These are phyloP conservation scores for Botrytis deweyae DNA, from an alignment of 2,329 filamentous ascomycete genomes.

Conservation along the genomic window DNA sequence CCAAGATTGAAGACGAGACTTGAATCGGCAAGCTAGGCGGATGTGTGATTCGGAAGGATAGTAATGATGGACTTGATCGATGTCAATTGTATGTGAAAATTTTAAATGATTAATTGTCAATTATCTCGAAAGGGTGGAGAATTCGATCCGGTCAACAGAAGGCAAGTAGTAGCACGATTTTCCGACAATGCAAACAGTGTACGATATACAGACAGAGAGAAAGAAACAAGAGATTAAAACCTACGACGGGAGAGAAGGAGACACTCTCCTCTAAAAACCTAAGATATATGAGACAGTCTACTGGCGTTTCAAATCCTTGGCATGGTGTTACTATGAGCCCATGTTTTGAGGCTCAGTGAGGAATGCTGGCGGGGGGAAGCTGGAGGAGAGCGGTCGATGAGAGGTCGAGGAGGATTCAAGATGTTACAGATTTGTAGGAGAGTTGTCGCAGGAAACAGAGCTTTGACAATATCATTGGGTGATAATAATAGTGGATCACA, in stretches of 20 bases:
- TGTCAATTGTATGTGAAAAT: not conserved
- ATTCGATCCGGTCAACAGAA: conserved; percentile 12
- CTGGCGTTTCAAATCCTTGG: conserved; percentile 12
- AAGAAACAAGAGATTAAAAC: not conserved
- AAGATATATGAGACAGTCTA: conserved; percentile 7
- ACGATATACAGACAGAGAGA: not conserved
- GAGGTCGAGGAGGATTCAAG: conserved; percentile 4
- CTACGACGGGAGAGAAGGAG: not conserved
- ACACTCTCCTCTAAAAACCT: not conserved
- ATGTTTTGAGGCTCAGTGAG: conserved; percentile 1
- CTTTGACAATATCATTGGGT: conserved; percentile 19
- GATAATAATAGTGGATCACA: not conserved
- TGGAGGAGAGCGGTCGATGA: not conserved
- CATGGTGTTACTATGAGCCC: conserved; percentile 1
- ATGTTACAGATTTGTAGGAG: conserved; percentile 22
- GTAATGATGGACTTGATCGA: not conserved
- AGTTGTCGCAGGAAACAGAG: conserved; percentile 7
- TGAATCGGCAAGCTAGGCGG: not conserved
- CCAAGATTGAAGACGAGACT: not conserved
- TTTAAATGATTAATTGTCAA: not conserved
- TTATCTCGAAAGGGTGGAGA: not conserved
- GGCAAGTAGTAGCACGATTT: not conserved
- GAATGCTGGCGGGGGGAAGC: conserved; percentile 40
- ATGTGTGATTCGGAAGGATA: not conserved
- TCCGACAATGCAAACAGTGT: not conserved